Conservation (phyloP, 805 yeast species). For the Yarrowia sp. region DNA sequence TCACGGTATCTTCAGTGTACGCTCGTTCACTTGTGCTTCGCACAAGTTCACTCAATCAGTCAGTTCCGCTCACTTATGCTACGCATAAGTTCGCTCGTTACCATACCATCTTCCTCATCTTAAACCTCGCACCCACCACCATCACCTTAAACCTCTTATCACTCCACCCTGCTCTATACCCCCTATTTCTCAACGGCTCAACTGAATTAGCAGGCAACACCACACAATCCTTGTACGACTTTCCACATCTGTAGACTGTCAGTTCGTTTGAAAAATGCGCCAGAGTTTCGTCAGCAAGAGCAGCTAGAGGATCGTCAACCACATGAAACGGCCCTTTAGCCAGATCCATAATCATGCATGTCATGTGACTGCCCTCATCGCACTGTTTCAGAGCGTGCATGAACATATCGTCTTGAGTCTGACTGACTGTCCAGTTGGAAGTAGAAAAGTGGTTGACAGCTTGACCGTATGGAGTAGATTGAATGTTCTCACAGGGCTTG, state of each 20-base stretch:
- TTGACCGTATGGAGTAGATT: neutral
- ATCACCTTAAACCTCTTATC: neutral
- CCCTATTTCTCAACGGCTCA: neutral
- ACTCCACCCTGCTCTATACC: neutral
- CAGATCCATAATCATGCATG: neutral
- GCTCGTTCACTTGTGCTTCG: no score
- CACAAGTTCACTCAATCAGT: no score
- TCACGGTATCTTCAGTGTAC: no score
- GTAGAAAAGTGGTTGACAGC: neutral
- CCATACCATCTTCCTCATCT: neutral
- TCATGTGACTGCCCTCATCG: neutral
- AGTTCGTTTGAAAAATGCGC: neutral
- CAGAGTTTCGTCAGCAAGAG: neutral
- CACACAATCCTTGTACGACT: conserved; percentile 2
- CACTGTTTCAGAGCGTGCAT: neutral
- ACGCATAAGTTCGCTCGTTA: neutral
- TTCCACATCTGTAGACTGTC: neutral
- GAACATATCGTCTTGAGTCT: neutral
- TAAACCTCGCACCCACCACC: neutral
- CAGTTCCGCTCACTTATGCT: no score
- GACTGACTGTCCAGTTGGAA: neutral
- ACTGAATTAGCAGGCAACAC: neutral
- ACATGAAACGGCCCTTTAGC: neutral
- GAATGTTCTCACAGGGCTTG: neutral
- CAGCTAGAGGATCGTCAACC: neutral